A percentile compares a stretch with the other conserved stretches of the same genome.
phyloP scores from a whole-genome alignment of 108 stramenopile genomes.

The Cylindrotheca closterium region DNA sequence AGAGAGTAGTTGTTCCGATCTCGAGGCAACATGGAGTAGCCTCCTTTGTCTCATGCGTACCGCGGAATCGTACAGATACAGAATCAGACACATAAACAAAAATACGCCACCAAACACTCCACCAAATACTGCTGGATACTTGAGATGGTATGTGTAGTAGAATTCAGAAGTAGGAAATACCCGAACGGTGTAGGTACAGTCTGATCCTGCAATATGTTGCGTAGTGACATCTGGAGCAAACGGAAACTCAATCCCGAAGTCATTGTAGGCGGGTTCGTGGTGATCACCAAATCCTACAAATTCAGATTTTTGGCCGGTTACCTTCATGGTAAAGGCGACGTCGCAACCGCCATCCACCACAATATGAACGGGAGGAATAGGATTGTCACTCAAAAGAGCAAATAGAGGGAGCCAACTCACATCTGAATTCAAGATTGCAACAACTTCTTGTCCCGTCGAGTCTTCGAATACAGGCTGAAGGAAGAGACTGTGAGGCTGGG shows the following conservation, averaged over 20 bases:
- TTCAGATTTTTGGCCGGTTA: neutral
- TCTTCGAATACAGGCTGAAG: slow-evolving; percentile 20
- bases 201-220: slow-evolving; percentile 14
- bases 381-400: neutral
- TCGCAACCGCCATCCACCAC: slow-evolving; percentile 6
- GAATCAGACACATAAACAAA: slow-evolving; percentile 32
- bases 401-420: slow-evolving; percentile 15
- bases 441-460: slow-evolving; percentile 2
- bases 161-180: slow-evolving; percentile 54
- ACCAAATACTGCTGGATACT: slow-evolving; percentile 21
- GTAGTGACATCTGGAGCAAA: slow-evolving; percentile 27
- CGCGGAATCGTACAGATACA: slow-evolving; percentile 49
- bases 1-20: slow-evolving; percentile 43
- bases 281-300: slow-evolving; percentile 9
- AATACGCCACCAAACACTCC: slow-evolving; percentile 38
- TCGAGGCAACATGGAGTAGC: slow-evolving; percentile 23
- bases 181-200: slow-evolving; percentile 9
- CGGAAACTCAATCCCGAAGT: neutral
- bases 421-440: slow-evolving; percentile 11
- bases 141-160: slow-evolving; percentile 35
- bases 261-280: slow-evolving; percentile 9
- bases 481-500: neutral
- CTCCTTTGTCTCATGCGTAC: slow-evolving; percentile 42
- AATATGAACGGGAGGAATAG: neutral
- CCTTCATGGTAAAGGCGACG: neutral